Percentiles rank a stretch among this genome's conserved stretches.
Evolutionary conservation across 2,329 filamentous ascomycete species (phyloP).

Genomic region (Aspergillus clavatus): DNA sequence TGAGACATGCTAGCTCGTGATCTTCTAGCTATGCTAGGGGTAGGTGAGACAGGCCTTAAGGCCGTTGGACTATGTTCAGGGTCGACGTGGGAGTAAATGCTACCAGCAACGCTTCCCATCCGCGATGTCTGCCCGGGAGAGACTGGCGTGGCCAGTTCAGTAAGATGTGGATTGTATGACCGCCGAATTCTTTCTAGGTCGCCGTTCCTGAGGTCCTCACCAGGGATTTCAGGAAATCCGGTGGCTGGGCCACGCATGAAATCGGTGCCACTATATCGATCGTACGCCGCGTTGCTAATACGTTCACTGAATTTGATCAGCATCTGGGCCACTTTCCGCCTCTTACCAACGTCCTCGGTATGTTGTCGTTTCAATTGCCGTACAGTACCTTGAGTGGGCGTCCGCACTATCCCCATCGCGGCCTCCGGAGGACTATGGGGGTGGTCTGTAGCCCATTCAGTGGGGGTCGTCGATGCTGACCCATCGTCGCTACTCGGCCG

Average conservation of each 20-base stretch:
- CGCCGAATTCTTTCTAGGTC: slow-evolving; percentile 37
- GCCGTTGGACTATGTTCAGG: not conserved
- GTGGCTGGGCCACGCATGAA: slow-evolving; percentile 46
- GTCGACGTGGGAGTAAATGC: not conserved
- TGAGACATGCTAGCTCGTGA: not conserved
- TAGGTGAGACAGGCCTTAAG: not conserved
- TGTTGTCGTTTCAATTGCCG: not conserved
- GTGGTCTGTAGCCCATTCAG: not conserved
- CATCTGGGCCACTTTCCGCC: not conserved
- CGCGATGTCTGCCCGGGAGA: not conserved
- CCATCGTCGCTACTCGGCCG: not conserved
- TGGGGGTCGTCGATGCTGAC: not conserved
- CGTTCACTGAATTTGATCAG: not conserved
- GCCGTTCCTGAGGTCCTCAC: slow-evolving; percentile 47
- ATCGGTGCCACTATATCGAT: slow-evolving; percentile 47
- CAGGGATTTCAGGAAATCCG: slow-evolving; percentile 55
- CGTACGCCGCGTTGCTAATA: slow-evolving; percentile 33
- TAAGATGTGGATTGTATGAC: slow-evolving; percentile 22
- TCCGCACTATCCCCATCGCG: not conserved
- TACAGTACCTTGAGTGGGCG: not conserved
- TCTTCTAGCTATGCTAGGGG: not conserved
- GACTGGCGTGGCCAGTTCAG: not conserved
- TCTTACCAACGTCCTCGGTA: not conserved
- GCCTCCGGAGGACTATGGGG: not conserved
- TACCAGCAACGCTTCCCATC: not conserved